Evolutionary conservation across 306 rosid genomes (phyloP).

Genomic region (Pterocarpus macrocarpus): DNA sequence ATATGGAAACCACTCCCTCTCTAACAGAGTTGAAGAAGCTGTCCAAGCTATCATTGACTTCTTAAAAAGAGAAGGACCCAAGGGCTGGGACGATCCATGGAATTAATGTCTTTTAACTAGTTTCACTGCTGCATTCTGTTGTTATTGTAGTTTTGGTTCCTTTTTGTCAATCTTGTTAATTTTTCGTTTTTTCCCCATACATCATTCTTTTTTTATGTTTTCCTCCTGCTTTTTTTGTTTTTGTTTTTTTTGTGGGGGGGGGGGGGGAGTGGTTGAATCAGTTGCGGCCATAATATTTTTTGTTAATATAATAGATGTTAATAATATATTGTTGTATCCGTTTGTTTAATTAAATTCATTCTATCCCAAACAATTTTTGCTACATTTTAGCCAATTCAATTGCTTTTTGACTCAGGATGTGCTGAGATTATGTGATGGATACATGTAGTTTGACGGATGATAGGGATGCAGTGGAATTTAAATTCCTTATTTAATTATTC

Average conservation of each 20-base stretch:
- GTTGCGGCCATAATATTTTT: conserved; percentile 43
- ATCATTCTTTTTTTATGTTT: not conserved
- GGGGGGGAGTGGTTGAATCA: conserved; percentile 1
- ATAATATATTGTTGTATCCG: conserved; percentile 10
- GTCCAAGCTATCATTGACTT: conserved; percentile 84
- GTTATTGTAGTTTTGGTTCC: conserved; percentile 29
- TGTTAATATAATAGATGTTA: conserved; percentile 50
- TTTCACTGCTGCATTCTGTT: conserved; percentile 14
- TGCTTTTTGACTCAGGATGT: not conserved
- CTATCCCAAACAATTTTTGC: conserved; percentile 1
- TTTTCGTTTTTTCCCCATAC: conserved; percentile 36
- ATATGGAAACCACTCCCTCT: conserved; percentile 95
- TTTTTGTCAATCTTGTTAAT: conserved; percentile 5
- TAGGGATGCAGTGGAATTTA: not conserved
- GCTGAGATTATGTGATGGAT: not conserved
- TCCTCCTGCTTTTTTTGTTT: not conserved
- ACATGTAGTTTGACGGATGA: conserved; percentile 2
- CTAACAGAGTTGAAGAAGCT: conserved; percentile 88
- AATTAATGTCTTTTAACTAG: conserved; percentile 48
- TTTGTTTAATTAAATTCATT: conserved; percentile 18
- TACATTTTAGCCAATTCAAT: not conserved
- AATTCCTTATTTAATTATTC: not conserved
- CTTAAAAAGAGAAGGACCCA: conserved; percentile 89
- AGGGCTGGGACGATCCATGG: conserved; percentile 99
- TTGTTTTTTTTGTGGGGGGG: not conserved